Evolutionary conservation across 768 basidiomycete species (phyloP), one percentile per base, ranked within the genome.

Genomic region (Boletus subparvulus): DNA sequence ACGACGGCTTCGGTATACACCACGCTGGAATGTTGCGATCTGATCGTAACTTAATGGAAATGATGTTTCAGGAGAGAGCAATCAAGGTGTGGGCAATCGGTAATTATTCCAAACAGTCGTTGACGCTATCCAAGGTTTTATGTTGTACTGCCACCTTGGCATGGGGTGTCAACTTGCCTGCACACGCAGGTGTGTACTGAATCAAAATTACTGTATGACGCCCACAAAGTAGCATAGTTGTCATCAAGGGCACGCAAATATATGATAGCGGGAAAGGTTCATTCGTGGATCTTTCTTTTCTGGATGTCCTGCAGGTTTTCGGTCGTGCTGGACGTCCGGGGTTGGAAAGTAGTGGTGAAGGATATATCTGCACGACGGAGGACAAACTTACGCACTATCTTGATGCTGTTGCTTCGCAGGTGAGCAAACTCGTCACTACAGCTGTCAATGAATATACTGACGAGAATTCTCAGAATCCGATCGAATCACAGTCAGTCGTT

Each of bases 141-240:
- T 97, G 93, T 72, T 99, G 97, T 77, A 99, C 97, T 3, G 93
- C 97, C 6, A 99, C 97, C 3, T 80, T 99, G 42, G 97, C 97
- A 6, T 99, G 97, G 97, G 97, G 97, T 74, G 97, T 99, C 63
- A 99, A 99, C 72, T 77, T 99, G 60, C 97, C 97, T 35, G 97
- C 97, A 17, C 96, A 98, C 74, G 97, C 97, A 54, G 93, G 91
- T 91, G 59, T 60, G 75, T 65, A 50, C 52, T 53, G 43, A 57
- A 55, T 44, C 40, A 52, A 39, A 41, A n/a, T 36, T 51, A n/a
- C 42, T 48, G 19, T 12, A 50, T 52, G 48, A 55, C 24, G 48
- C 45, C 56, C 40, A 60, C 47, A 60, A 53, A 60, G 39, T 16
- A 52, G 28, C 35, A 50, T 52, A 92, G 95, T 97, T 52, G 74